Percentiles rank a stretch among this genome's conserved stretches.
These are phyloP conservation scores for Magnolia officinalis DNA, from an alignment of 164 flowering plant genomes.

Conservation along the genomic window DNA sequence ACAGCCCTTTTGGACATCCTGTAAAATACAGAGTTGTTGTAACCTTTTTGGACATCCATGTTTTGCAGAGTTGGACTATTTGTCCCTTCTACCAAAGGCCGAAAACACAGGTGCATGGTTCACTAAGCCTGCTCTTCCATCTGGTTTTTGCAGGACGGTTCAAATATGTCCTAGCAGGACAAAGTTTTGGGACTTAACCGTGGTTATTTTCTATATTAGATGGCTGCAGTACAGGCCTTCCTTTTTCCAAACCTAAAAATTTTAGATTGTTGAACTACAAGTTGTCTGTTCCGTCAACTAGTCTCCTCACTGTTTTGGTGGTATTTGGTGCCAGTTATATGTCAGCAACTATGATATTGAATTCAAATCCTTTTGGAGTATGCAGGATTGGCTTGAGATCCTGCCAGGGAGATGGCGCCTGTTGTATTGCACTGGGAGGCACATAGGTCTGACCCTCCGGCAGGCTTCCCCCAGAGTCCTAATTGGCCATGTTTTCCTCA, in stretches of 20 bases:
- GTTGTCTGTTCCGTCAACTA: background rate
- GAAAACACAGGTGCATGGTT: no score
- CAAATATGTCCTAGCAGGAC: no score
- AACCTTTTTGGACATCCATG: no score
- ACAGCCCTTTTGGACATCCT: no score
- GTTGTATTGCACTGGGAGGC: conserved; percentile 79
- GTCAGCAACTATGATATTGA: background rate
- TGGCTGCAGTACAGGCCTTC: background rate
- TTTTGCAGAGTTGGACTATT: no score
- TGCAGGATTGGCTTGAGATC: conserved; percentile 78
- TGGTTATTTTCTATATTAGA: background rate
- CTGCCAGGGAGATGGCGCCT: conserved; percentile 94
- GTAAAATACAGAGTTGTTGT: no score
- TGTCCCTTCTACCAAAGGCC: no score
- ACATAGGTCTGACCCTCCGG: conserved; percentile 85
- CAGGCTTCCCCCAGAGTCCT: conserved; percentile 70
- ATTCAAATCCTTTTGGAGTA: background rate
- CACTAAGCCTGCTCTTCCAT: no score
- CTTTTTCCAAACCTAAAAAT: background rate
- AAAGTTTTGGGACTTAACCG: no score
- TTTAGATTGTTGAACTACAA: no score
- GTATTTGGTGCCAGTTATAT: background rate
- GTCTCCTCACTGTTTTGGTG: background rate
- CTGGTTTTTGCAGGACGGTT: no score
- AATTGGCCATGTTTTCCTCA: conserved; percentile 59